Conservation (phyloP, 257 asterid species). For the Solanum megistacrolobum region DNA sequence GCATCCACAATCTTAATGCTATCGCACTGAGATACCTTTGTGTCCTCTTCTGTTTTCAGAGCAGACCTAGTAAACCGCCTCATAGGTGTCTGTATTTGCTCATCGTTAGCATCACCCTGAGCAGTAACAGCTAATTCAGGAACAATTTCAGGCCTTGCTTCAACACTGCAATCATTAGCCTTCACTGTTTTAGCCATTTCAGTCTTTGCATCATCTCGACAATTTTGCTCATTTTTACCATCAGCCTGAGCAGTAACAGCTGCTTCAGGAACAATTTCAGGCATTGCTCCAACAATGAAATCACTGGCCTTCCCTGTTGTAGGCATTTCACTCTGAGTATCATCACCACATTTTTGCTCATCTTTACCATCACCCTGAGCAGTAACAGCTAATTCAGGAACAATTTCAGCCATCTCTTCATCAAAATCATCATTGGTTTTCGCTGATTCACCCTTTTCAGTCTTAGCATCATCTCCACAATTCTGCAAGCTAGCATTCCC, state of each 20-base stretch:
- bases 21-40: conserved; percentile 9
- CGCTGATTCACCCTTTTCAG: background rate
- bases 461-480: background rate
- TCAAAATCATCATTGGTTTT: background rate
- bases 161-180: background rate
- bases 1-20: conserved; percentile 8
- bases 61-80: conserved; percentile 58
- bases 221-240: background rate
- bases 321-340: background rate
- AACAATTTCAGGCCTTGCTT: background rate
- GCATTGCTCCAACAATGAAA: background rate
- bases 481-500: background rate
- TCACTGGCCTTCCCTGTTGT: background rate
- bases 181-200: background rate
- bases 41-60: conserved; percentile 26
- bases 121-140: background rate
- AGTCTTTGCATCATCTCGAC: background rate
- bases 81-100: conserved; percentile 19
- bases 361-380: background rate
- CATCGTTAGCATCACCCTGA: conserved; percentile 20
- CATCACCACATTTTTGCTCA: background rate
- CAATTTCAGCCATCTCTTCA: background rate
- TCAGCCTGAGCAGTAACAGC: background rate
- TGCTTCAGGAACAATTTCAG: background rate
- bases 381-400: background rate